Conservation (phyloP, 1,284 basidiomycete genomes). For the Cutaneotrichosporon dermatis region DNA sequence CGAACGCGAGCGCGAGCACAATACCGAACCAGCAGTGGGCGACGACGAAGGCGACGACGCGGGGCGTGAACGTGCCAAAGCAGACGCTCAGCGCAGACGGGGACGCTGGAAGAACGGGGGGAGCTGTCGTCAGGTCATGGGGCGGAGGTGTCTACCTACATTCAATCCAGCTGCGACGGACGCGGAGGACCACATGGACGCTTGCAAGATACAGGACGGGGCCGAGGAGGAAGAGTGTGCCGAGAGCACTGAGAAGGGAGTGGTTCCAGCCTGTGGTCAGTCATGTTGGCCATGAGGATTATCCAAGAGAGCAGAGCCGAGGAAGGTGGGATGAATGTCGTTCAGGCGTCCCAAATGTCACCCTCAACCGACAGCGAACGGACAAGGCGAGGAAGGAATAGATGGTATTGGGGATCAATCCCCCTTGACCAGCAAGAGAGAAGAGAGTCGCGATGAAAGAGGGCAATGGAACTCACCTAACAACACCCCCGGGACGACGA, state of each 20-base stretch:
- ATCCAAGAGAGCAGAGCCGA: no score
- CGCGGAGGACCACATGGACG: constrained; percentile 51
- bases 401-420: no score
- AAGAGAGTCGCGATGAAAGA: background rate
- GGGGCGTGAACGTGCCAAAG: constrained; percentile 21
- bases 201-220: constrained; percentile 57
- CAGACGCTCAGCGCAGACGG: constrained; percentile 16
- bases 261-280: constrained; percentile 14
- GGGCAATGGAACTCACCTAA: no score
- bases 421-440: no score
- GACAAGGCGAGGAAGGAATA: no score
- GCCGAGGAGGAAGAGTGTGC: constrained; percentile 17
- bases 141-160: constrained; percentile 17
- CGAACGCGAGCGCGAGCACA: constrained; percentile 21
- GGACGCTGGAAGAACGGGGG: constrained; percentile 8
- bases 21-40: constrained; percentile 22
- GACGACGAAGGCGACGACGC: constrained; percentile 20
- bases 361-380: no score
- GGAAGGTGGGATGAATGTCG: no score
- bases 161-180: constrained; percentile 28
- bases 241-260: constrained; percentile 4
- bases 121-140: constrained; percentile 13
- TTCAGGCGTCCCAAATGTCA: no score
- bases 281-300: no score
- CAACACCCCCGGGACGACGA: constrained; percentile 19